Conservation (phyloP, 2,329 filamentous ascomycete genomes). For the Fusarium nodosum region DNA sequence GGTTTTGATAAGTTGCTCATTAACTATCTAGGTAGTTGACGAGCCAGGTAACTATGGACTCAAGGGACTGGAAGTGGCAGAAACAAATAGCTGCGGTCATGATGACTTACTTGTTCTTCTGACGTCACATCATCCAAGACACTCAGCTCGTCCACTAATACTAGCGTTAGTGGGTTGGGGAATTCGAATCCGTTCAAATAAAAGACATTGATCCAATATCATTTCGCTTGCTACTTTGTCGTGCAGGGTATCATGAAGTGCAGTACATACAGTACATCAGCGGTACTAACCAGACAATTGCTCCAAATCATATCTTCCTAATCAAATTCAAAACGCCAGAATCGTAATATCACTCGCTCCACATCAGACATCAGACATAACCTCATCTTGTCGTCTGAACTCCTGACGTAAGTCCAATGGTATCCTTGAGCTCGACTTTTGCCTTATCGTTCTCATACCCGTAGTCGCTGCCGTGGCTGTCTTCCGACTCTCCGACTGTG, state of each 20-base stretch:
- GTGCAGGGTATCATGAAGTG: constrained; percentile 48
- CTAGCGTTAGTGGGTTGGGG: constrained; percentile 12
- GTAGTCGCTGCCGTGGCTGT: constrained; percentile 50
- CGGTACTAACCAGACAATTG: constrained; percentile 17
- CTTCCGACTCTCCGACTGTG: constrained; percentile 52
- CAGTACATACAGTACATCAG: constrained; percentile 21
- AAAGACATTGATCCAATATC: constrained; percentile 30
- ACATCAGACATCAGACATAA: not conserved
- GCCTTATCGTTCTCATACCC: constrained; percentile 57
- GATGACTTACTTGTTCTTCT: constrained; percentile 22
- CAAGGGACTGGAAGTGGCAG: constrained; percentile 8
- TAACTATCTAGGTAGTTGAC: not conserved
- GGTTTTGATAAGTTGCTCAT: constrained; percentile 19
- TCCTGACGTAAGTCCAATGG: constrained; percentile 50
- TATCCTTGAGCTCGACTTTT: constrained; percentile 57
- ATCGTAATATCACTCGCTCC: constrained; percentile 18
- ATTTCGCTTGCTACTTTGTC: constrained; percentile 42
- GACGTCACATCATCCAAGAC: constrained; percentile 29
- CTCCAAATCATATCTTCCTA: constrained; percentile 27
- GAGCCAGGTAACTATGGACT: constrained; percentile 1
- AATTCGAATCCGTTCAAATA: constrained; percentile 21
- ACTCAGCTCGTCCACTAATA: not conserved
- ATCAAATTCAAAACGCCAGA: constrained; percentile 32
- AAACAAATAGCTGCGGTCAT: constrained; percentile 14
- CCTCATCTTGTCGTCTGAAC: constrained; percentile 32